Evolutionary conservation across 768 basidiomycete genomes (phyloP), one percentile per base, ranked within the genome.

Genomic region (Xerocomellus dryophilus): DNA sequence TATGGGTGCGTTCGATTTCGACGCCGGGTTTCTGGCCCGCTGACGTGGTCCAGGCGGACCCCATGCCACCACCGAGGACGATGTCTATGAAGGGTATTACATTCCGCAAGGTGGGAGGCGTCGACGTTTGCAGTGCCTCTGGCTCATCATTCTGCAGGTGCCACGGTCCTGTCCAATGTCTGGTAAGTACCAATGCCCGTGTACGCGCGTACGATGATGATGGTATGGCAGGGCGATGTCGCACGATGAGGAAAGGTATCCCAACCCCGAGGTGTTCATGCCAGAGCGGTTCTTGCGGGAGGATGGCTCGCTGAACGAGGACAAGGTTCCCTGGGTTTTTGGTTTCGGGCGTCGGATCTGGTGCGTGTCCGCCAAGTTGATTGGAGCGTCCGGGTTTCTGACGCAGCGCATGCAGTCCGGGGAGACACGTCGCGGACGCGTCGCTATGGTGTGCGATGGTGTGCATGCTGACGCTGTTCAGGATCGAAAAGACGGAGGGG

Each of bases 21-120:
- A 17, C 2, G 10, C 4, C 14, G 5, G 25, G 7, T 25, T 20
- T 34, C 53, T 7, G 7, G 20, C 4, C 9, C 9, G 1, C 35
- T 58, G 8, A 55, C 4, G 17, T 25, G 5, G 2, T 27, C 10
- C 34, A 78, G 78, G 74, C 27, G 58, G 78, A 14, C 75, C 76
- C 14, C 79, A 79, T 55, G 63, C 66, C 23, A 71, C 73, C 11
- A 70, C 49, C 6, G 61, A 62, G 7, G 73, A 75, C 9, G 71
- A 75, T 53, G 53, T 65, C 5, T 76, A 75, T 54, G 56, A 63
- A 18, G 74, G 73, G 0, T 72, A 73, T 44, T 41, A 57, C 47
- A 73, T 77, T 36, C 74, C 74, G 0, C 20, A 46, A 47, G 64
- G 63, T 62, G 23, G 21, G 48, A 0, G 5, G 4, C 4, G 1